phyloP scores from a whole-genome alignment of 2,329 filamentous ascomycete species.

The Alternaria burnsii region DNA sequence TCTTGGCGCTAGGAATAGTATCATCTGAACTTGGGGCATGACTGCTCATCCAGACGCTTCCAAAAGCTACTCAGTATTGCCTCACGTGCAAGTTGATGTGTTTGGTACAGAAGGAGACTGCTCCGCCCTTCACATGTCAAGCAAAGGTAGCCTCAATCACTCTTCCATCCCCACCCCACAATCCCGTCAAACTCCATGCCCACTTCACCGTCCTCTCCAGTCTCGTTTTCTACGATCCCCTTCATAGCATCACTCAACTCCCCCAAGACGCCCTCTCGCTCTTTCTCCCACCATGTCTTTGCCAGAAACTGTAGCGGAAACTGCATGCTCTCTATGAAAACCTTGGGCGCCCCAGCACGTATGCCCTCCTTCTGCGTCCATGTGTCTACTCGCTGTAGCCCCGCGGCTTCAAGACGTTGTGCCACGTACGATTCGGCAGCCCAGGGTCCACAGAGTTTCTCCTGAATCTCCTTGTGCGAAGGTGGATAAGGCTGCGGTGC shows the following conservation, averaged over 20 bases:
- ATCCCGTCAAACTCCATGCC: slow-evolving; percentile 25
- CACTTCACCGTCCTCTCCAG: slow-evolving; percentile 20
- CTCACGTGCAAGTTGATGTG: background rate
- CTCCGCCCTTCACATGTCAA: background rate
- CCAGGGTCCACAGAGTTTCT: slow-evolving; percentile 23
- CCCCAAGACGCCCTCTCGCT: slow-evolving; percentile 20
- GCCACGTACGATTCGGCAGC: slow-evolving; percentile 14
- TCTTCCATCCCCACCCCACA: slow-evolving; percentile 28
- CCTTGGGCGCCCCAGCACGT: slow-evolving; percentile 22
- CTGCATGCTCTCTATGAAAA: slow-evolving; percentile 26
- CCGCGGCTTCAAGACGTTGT: slow-evolving; percentile 23
- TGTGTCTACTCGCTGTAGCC: slow-evolving; percentile 25
- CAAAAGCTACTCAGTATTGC: background rate
- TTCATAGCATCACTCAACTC: slow-evolving; percentile 17
- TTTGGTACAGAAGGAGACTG: background rate
- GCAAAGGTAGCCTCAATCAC: slow-evolving; percentile 2
- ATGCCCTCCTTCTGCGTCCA: slow-evolving; percentile 14
- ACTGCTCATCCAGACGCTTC: slow-evolving; percentile 2
- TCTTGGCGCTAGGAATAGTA: slow-evolving; percentile 18
- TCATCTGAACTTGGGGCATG: slow-evolving; percentile 24
- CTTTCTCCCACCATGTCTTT: slow-evolving; percentile 25
- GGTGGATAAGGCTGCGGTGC: slow-evolving; percentile 14
- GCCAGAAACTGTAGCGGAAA: slow-evolving; percentile 28
- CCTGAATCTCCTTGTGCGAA: slow-evolving; percentile 12
- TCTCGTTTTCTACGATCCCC: slow-evolving; percentile 1